Percentiles rank a stretch among this genome's conserved stretches.
phyloP scores from a whole-genome alignment of 2,329 filamentous ascomycete genomes.

The Pseudocercospora musae region DNA sequence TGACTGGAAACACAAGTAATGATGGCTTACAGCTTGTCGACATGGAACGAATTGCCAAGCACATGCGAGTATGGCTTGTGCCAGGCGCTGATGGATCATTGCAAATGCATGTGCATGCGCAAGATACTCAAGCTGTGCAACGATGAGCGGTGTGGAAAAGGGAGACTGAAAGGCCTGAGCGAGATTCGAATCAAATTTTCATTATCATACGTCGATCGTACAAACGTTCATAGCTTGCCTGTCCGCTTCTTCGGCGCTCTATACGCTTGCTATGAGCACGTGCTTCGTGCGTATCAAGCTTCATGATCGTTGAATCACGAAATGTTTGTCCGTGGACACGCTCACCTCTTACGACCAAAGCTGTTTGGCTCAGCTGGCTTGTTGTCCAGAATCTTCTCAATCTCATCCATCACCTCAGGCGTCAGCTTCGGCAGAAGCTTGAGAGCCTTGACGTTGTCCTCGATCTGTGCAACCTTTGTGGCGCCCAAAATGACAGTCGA shows the following conservation, averaged over 20 bases:
- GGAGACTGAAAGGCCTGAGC: not conserved
- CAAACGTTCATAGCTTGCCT: not conserved
- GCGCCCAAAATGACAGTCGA: slow-evolving; percentile 55
- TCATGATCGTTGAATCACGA: not conserved
- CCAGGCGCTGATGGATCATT: not conserved
- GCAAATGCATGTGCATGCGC: not conserved
- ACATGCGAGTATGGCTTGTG: not conserved
- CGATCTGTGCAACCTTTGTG: slow-evolving; percentile 47
- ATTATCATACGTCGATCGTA: not conserved
- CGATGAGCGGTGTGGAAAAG: not conserved
- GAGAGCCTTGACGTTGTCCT: slow-evolving; percentile 49
- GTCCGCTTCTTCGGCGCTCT: not conserved
- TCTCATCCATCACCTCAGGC: slow-evolving; percentile 41
- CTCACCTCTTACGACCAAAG: slow-evolving; percentile 39
- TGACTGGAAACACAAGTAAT: slow-evolving; percentile 1
- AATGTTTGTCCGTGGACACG: not conserved
- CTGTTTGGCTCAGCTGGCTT: slow-evolving; percentile 34
- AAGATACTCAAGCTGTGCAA: not conserved
- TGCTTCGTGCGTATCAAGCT: not conserved
- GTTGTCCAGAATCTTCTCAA: slow-evolving; percentile 44
- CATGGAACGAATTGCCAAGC: not conserved
- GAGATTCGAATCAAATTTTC: not conserved
- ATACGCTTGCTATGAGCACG: not conserved
- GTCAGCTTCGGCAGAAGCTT: slow-evolving; percentile 41
- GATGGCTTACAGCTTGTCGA: not conserved